Evolutionary conservation across 2,329 filamentous ascomycete species (phyloP).

Genomic region (Cladophialophora carrionii): DNA sequence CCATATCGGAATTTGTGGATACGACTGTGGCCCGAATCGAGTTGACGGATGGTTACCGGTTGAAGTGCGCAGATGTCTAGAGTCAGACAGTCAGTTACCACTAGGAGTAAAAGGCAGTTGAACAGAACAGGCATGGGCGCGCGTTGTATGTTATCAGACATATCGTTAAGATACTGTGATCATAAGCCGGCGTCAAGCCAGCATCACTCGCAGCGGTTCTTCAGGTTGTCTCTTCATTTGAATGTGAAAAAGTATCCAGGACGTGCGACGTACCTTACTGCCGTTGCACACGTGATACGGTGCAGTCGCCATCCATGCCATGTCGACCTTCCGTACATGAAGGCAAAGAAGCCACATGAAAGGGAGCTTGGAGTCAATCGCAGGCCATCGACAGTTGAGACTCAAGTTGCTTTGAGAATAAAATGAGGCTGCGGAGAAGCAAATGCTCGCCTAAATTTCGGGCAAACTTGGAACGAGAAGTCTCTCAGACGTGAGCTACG

Average conservation of each 20-base stretch:
- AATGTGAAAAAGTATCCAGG: constrained; percentile 8
- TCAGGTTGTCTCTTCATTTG: constrained; percentile 52
- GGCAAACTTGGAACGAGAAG: constrained; percentile 17
- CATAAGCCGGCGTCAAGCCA: constrained; percentile 52
- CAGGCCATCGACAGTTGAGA: not conserved
- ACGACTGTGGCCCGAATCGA: not conserved
- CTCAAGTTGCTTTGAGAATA: constrained; percentile 1
- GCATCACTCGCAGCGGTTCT: constrained; percentile 73
- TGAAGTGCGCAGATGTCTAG: not conserved
- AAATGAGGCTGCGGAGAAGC: constrained; percentile 11
- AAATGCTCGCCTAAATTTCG: constrained; percentile 41
- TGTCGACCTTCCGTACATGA: constrained; percentile 48
- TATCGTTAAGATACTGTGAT: constrained; percentile 43
- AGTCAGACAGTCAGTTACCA: not conserved
- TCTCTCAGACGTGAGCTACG: constrained; percentile 5
- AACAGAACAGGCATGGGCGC: constrained; percentile 3
- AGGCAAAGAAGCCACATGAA: constrained; percentile 21
- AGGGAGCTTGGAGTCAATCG: not conserved
- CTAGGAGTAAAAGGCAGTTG: not conserved
- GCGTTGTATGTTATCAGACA: constrained; percentile 18
- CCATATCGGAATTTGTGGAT: constrained; percentile 10
- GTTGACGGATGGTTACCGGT: not conserved
- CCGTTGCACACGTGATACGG: constrained; percentile 3
- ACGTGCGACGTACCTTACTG: constrained; percentile 47
- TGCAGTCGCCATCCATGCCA: constrained; percentile 43